Evolutionary conservation across 129 eudicot genomes (phyloP).

Genomic region (Lonicera japonica): DNA sequence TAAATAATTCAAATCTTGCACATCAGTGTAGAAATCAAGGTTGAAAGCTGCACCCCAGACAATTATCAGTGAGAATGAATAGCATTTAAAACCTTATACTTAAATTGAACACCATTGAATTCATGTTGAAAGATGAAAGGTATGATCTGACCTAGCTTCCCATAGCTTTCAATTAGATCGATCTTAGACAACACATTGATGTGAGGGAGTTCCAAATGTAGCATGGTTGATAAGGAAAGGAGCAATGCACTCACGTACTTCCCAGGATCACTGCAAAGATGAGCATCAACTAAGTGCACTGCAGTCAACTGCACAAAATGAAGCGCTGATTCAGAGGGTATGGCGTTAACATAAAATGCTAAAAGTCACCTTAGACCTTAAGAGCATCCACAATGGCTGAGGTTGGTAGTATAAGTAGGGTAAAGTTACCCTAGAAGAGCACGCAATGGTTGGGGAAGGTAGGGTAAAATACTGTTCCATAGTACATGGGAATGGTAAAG

Average conservation of each 20-base stretch:
- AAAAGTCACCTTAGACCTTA: neutral
- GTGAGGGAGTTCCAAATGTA: slow-evolving; percentile 76
- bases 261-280: slow-evolving; percentile 90
- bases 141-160: slow-evolving; percentile 54
- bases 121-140: neutral
- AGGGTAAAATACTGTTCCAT: no score
- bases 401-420: no score
- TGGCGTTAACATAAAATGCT: no score
- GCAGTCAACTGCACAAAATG: slow-evolving; percentile 64
- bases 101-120: neutral
- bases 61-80: neutral
- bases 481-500: no score
- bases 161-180: slow-evolving; percentile 87
- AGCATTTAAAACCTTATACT: neutral
- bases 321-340: neutral
- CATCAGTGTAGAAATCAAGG: slow-evolving; percentile 94
- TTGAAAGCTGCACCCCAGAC: slow-evolving; percentile 62
- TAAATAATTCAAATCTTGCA: slow-evolving; percentile 74
- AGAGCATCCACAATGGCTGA: no score
- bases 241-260: slow-evolving; percentile 88
- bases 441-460: no score
- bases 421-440: no score
- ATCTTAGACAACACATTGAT: slow-evolving; percentile 81
- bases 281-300: slow-evolving; percentile 85
- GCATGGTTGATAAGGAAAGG: slow-evolving; percentile 84